phyloP scores from a whole-genome alignment of 1,284 basidiomycete species.

The Irpex lacteus region DNA sequence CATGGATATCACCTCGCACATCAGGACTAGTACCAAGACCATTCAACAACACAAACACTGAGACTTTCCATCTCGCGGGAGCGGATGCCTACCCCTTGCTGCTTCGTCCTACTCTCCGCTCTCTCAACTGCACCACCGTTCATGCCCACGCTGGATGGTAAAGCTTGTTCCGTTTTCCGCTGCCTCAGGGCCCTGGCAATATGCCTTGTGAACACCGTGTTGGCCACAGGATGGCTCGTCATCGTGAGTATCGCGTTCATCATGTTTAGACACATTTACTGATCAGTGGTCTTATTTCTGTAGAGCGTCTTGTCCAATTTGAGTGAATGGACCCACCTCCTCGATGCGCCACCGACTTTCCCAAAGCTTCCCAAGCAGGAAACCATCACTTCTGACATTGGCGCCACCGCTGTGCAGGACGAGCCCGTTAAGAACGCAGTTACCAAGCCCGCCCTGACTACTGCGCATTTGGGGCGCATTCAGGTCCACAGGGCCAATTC shows the following conservation, averaged over 20 bases:
- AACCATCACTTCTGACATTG: background rate
- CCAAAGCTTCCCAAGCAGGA: constrained; percentile 4
- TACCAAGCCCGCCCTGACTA: background rate
- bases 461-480: background rate
- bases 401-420: background rate
- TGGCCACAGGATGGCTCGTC: constrained; percentile 16
- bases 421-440: background rate
- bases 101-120: constrained; percentile 3
- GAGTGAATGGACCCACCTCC: constrained; percentile 2
- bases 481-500: background rate
- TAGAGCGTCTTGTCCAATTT: constrained; percentile 13
- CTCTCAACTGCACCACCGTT: background rate
- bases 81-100: background rate
- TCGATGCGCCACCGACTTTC: constrained; percentile 7
- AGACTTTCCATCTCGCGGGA: background rate
- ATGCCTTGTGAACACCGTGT: constrained; percentile 11
- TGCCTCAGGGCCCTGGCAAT: constrained; percentile 14
- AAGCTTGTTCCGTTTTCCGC: constrained; percentile 7
- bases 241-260: constrained; percentile 10
- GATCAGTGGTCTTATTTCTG: background rate
- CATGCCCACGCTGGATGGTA: constrained; percentile 4
- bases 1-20: background rate
- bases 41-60: constrained; percentile 25
- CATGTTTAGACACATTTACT: background rate
- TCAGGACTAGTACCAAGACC: background rate